A percentile compares a stretch with the other conserved stretches of the same genome.
These are phyloP conservation scores for Starmera amethionina DNA, from an alignment of 805 yeast genomes.

Conservation along the genomic window DNA sequence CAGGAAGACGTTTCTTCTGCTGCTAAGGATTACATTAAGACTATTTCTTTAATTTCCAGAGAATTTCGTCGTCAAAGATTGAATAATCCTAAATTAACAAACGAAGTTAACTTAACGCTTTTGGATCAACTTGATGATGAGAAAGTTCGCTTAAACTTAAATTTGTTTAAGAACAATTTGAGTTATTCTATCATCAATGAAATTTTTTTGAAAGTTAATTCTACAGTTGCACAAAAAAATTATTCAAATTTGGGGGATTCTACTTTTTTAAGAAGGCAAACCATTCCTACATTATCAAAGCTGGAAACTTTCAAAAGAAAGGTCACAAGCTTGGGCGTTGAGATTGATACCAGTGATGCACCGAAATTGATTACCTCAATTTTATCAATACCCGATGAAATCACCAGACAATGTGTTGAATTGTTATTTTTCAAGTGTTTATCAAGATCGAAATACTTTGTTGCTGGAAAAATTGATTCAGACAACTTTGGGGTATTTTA, in stretches of 20 bases:
- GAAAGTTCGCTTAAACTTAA: constrained; percentile 58
- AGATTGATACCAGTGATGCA: constrained; percentile 66
- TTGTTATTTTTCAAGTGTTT: constrained; percentile 72
- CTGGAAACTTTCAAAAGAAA: constrained; percentile 71
- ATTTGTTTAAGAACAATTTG: constrained; percentile 53
- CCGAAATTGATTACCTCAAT: constrained; percentile 66
- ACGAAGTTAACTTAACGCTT: constrained; percentile 44
- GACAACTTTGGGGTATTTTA: constrained; percentile 73
- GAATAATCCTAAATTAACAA: constrained; percentile 36
- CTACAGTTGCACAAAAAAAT: constrained; percentile 73
- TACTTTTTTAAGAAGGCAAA: constrained; percentile 81
- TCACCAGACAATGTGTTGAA: constrained; percentile 64
- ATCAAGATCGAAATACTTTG: constrained; percentile 76
- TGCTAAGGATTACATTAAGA: constrained; percentile 54
- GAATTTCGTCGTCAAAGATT: constrained; percentile 65
- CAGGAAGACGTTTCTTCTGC: constrained; percentile 32
- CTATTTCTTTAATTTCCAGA: constrained; percentile 53
- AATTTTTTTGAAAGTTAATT: constrained; percentile 69
- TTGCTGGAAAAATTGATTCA: constrained; percentile 81
- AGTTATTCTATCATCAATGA: constrained; percentile 61
- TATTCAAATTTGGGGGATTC: constrained; percentile 69
- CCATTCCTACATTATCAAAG: constrained; percentile 73
- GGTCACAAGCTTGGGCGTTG: constrained; percentile 53
- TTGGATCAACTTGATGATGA: constrained; percentile 84
- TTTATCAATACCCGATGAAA: constrained; percentile 48